phyloP scores from a whole-genome alignment of 805 yeast species.

The Lipomyces yamadae region DNA sequence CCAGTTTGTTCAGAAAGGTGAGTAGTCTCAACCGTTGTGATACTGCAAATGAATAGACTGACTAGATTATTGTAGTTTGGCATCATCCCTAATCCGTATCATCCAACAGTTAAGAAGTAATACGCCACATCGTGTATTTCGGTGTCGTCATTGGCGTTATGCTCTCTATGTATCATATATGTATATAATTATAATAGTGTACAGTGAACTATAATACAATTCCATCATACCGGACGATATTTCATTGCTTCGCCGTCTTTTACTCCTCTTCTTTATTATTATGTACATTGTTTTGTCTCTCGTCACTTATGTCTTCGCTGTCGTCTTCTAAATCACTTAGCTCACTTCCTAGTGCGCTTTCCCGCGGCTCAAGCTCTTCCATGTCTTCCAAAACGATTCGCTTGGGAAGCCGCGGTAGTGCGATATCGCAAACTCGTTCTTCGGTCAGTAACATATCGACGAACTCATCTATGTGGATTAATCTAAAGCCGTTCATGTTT shows the following conservation, averaged over 20 bases:
- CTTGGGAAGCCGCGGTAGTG: constrained; percentile 65
- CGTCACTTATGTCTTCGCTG: constrained; percentile 15
- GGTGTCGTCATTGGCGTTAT: constrained; percentile 1
- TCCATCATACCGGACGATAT: not conserved
- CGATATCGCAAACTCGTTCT: constrained; percentile 71
- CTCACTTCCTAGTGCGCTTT: constrained; percentile 48
- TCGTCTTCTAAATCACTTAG: constrained; percentile 39
- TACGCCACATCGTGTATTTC: not conserved
- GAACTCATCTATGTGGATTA: constrained; percentile 72
- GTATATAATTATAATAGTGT: constrained; percentile 4
- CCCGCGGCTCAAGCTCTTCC: constrained; percentile 45
- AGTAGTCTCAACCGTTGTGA: constrained; percentile 39
- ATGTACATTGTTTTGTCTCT: not conserved
- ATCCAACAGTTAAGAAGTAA: constrained; percentile 12
- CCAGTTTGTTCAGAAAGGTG: constrained; percentile 71
- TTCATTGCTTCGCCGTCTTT: not conserved
- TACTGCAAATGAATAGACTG: not conserved
- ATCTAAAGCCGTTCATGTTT: constrained; percentile 47
- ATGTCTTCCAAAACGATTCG: constrained; percentile 47
- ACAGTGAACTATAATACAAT: not conserved
- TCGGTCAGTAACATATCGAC: constrained; percentile 63
- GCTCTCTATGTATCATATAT: not conserved
- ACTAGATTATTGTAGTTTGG: constrained; percentile 2
- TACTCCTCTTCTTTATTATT: constrained; percentile 7
- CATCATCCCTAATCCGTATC: constrained; percentile 10